Base-by-base conservation (phyloP, 2,329 filamentous ascomycete species). In the Parafenestella ontariensis region DNA sequence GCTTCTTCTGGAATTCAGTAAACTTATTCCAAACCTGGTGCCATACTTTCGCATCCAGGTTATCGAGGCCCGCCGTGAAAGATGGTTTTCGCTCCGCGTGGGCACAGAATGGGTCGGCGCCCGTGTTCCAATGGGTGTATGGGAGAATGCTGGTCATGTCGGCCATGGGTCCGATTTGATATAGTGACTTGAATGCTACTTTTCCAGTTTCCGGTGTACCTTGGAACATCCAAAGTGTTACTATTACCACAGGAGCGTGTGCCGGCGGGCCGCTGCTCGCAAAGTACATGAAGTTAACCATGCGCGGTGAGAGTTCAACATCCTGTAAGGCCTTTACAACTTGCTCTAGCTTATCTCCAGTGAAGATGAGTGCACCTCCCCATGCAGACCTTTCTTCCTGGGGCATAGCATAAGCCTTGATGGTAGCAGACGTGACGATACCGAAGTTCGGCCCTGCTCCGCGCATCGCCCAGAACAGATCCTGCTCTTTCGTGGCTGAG, bases 41-140 rank as follows among this genome's bases (percentile, higher is more conserved):
- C 75, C 76, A 79, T n/a, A 64, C 64, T 0, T 60, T 34, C 0
- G 74, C 58, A 21, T 68, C 56, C 65, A 79, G 64, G 8, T 53
- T 63, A 7, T 64, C 54, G 40, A 78, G 52, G 3, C 67, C 67
- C 1, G 63, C 67, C 20, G 58, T 63, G 48, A 65, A 77, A 2
- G 71, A 62, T 3, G 76, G 77, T 59, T 78, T 79, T 31, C 76
- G 73, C 0, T 59, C 70, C 5, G 71, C 73, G 1, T 58, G 57
- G 2, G 52, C 45, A 58, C 77, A 78, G 58, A 76, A 75, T 1
- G 52, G 44, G 49, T 77, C 71, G 21, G 60, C 68, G 2, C 59
- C 75, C 1, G 62, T 57, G 55, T 79, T 79, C 76, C 76, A 78
- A 15, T 57, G 24, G 28, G 68, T 68, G 58, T 78, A 79, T 0